Percentiles rank a stretch among this genome's conserved stretches.
These are phyloP conservation scores for Phytophthora hybrid DNA, from an alignment of 352 stramenopile species.

Conservation along the genomic window DNA sequence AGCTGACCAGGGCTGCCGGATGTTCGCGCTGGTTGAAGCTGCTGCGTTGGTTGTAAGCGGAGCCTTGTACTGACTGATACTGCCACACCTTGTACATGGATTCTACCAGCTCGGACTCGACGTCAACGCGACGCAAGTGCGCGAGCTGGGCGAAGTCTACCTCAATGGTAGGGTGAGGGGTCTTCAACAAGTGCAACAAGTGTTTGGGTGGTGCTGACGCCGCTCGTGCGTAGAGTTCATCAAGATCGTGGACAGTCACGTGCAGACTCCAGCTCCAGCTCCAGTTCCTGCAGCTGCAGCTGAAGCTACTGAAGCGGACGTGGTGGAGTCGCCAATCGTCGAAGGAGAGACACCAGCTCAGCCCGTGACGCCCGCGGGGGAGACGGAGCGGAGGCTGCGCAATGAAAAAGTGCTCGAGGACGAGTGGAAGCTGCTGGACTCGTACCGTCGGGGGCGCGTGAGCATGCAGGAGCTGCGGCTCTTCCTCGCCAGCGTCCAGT, in stretches of 20 bases:
- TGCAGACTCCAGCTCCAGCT: conserved; percentile 21
- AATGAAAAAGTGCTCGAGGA: conserved; percentile 48
- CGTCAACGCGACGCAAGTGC: conserved; percentile 58
- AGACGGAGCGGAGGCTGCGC: conserved; percentile 25
- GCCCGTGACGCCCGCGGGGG: conserved; percentile 18
- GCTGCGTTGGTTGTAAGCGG: neutral
- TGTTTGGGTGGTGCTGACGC: neutral
- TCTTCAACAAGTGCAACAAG: too few species aligned
- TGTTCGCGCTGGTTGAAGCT: conserved; percentile 62
- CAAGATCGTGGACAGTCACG: conserved; percentile 76
- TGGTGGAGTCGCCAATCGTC: neutral
- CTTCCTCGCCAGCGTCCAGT: conserved; percentile 60
- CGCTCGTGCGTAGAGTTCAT: conserved; percentile 56
- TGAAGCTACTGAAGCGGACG: conserved; percentile 5
- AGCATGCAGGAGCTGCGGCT: conserved; percentile 49
- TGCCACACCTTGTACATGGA: neutral
- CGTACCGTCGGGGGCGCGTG: conserved; percentile 53
- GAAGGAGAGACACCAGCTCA: conserved; percentile 4
- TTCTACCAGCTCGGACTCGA: conserved; percentile 55
- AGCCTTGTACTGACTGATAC: neutral
- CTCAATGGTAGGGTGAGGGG: conserved; percentile 44
- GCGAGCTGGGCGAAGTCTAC: conserved; percentile 72
- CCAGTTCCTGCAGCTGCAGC: conserved; percentile 2
- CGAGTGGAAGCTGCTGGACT: conserved; percentile 71
- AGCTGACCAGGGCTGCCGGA: conserved; percentile 63